These are phyloP conservation scores for Tylopilus sp. DNA, from an alignment of 768 basidiomycete species.

Conservation along the genomic window DNA sequence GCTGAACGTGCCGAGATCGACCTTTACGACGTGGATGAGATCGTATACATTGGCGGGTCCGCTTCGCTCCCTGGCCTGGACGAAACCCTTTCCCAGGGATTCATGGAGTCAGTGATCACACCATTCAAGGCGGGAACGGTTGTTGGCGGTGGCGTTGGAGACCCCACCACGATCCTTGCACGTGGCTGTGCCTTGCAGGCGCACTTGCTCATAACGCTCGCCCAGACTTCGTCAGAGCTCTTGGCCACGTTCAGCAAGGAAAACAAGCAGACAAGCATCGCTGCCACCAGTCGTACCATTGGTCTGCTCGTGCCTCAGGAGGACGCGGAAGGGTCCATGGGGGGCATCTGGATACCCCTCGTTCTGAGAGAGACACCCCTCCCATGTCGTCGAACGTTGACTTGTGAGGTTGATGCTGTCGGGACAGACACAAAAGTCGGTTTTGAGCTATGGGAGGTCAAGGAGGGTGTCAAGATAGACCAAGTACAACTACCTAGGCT, in stretches of 20 bases:
- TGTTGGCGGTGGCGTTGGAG: constrained; percentile 68
- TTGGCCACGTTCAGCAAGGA: constrained; percentile 45
- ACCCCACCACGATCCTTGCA: constrained; percentile 75
- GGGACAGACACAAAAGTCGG: constrained; percentile 39
- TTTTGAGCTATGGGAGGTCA: constrained; percentile 77
- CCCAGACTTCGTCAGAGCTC: constrained; percentile 50
- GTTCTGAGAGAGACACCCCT: constrained; percentile 68
- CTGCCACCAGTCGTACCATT: constrained; percentile 60
- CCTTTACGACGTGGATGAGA: constrained; percentile 67
- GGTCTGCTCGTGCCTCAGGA: constrained; percentile 61
- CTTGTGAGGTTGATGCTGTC: constrained; percentile 55
- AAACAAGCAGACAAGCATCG: constrained; percentile 40
- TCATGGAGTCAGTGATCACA: constrained; percentile 58
- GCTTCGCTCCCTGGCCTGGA: constrained; percentile 73
- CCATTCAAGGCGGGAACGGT: constrained; percentile 66
- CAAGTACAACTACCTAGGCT: constrained; percentile 46
- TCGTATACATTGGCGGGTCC: constrained; percentile 78
- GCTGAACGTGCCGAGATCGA: constrained; percentile 52
- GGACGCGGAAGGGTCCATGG: constrained; percentile 39
- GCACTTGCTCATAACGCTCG: constrained; percentile 50
- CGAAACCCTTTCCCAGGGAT: constrained; percentile 50
- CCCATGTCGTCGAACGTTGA: constrained; percentile 58
- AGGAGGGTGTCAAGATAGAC: constrained; percentile 63
- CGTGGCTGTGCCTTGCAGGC: constrained; percentile 78
- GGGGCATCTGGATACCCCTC: constrained; percentile 65